phyloP scores from a whole-genome alignment of 805 yeast species.

The Kuraishia cidri region DNA sequence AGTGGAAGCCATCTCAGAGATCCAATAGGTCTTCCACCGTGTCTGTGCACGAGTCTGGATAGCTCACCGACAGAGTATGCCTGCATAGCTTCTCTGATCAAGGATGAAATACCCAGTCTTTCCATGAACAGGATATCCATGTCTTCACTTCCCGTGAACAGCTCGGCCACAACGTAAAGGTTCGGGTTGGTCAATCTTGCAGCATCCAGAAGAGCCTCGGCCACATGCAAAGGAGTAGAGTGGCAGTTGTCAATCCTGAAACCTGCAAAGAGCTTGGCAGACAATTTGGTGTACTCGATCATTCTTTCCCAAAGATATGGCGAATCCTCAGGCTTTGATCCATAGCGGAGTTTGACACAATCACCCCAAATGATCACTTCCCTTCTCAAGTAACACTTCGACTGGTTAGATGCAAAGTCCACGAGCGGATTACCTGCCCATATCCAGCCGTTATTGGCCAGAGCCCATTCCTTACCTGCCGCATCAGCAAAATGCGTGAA shows the following conservation, averaged over 20 bases:
- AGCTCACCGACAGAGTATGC: conserved; percentile 85
- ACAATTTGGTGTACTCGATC: conserved; percentile 62
- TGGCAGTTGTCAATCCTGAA: conserved; percentile 94
- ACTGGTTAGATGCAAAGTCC: conserved; percentile 78
- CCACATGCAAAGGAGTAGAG: conserved; percentile 94
- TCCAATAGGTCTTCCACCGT: conserved; percentile 95
- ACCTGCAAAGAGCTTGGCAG: conserved; percentile 76
- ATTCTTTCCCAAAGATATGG: conserved; percentile 87
- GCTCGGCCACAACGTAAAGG: conserved; percentile 87
- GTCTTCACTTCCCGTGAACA: conserved; percentile 87
- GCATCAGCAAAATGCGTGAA: conserved; percentile 61
- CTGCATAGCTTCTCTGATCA: conserved; percentile 96
- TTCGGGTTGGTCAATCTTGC: conserved; percentile 84
- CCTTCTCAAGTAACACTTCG: conserved; percentile 79
- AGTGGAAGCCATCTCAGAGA: conserved; percentile 76
- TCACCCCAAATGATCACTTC: conserved; percentile 98
- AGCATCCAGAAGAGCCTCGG: conserved; percentile 76
- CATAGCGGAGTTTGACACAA: conserved; percentile 89
- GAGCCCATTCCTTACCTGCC: conserved; percentile 50
- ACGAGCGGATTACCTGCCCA: conserved; percentile 95
- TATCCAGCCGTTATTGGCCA: conserved; percentile 97
- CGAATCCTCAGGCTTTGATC: conserved; percentile 67
- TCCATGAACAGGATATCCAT: conserved; percentile 89
- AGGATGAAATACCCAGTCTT: conserved; percentile 78
- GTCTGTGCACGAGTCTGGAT: conserved; percentile 78